Evolutionary conservation across 208 protist genomes (phyloP).

Genomic region (Porcisia deanei): DNA sequence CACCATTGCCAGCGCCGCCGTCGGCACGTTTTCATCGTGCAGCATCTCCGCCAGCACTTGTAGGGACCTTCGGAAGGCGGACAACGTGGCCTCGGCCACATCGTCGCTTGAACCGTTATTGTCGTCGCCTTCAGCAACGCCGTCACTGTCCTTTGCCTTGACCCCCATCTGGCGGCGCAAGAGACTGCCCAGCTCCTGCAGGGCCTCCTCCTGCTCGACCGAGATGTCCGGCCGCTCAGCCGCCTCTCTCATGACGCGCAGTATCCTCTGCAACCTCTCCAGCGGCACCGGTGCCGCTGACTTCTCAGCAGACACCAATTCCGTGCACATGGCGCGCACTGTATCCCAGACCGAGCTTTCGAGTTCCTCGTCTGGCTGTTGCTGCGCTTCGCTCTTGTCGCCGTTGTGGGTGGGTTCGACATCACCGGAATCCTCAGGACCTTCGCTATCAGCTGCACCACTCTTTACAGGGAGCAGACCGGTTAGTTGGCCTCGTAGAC

Average conservation of each 20-base stretch:
- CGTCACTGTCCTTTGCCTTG: not conserved
- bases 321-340: conserved; percentile 37
- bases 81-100: conserved; percentile 4
- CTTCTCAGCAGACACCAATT: conserved; percentile 28
- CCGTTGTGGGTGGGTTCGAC: not conserved
- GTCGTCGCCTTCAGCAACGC: not conserved
- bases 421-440: conserved; percentile 5
- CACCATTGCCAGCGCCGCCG: conserved; percentile 14
- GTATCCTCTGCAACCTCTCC: conserved; percentile 32
- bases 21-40: not conserved
- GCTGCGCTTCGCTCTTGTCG: not conserved
- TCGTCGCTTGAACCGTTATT: not conserved
- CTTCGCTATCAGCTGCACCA: not conserved
- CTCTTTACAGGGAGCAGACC: conserved; percentile 1
- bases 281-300: conserved; percentile 15
- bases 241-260: conserved; percentile 13
- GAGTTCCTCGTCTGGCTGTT: not conserved
- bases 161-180: conserved; percentile 12
- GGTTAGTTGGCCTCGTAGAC: conserved; percentile 25
- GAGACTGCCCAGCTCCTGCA: conserved; percentile 15
- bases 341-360: conserved; percentile 19
- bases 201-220: conserved; percentile 6
- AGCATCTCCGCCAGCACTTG: conserved; percentile 18
- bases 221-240: conserved; percentile 3
- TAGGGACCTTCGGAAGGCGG: conserved; percentile 21